Evolutionary conservation across 805 yeast genomes (phyloP), one percentile per base, ranked within the genome.

Genomic region (Candida berthetii): DNA sequence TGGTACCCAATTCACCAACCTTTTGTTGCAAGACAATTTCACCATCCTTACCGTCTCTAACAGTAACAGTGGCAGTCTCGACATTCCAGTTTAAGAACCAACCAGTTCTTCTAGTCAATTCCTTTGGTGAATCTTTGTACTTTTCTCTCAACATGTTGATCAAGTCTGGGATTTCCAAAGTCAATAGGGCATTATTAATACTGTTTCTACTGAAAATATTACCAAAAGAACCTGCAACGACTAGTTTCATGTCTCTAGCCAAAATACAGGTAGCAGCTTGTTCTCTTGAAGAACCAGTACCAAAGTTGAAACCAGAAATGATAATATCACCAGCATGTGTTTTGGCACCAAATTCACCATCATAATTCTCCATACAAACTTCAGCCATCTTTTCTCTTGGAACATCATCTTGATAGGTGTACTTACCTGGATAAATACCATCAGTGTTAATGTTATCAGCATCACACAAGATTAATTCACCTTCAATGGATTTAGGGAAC

Each of bases 341-440:
- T 71, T 88, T 90, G 25, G 65, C 48, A 43, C 85, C 82, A 64
- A 93, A 93, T 50, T 90, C 96, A 13, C 86, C 61, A 64, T 93
- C 99, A 65, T 93, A 93, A 69, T 93, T 93, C 67, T 93, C 99
- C 99, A 93, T 93, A 70, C 99, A 93, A 37, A 93, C 99, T 65
- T 91, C 85, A 29, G 99, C 99, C 99, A 93, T 93, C 61, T 84
- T 87, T 53, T 87, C 96, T 56, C 85, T 76, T 34, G 97, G 77
- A 37, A 93, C 93, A 60, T 93, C 98, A 63, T 93, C 99, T 69
- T 93, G 98, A 67, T 93, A 93, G 9, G 99, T 93, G 72, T 93
- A 93, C 62, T 93, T 93, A 50, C 99, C 99, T 18, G 99, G 99
- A 61, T 93, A 93, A 44, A 93, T 93, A 57, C 98, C 99, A 62